Evolutionary conservation across 306 rosid genomes (phyloP).

Genomic region (Glycine soja): DNA sequence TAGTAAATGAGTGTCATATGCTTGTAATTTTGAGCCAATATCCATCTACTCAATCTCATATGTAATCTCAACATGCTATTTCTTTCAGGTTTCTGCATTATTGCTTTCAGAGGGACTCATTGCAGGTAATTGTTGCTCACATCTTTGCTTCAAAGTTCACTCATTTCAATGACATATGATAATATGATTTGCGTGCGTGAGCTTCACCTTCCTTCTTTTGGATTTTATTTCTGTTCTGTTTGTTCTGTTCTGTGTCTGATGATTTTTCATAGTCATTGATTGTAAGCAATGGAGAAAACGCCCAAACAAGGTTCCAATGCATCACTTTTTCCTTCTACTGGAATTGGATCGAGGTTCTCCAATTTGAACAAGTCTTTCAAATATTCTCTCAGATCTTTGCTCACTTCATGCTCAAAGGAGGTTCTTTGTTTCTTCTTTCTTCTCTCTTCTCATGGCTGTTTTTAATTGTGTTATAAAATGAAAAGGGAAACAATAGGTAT

Average conservation of each 20-base stretch:
- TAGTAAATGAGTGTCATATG: background rate
- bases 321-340: slow-evolving; percentile 30
- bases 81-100: slow-evolving; percentile 66
- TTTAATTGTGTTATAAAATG: background rate
- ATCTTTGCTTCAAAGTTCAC: slow-evolving; percentile 34
- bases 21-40: slow-evolving; percentile 7
- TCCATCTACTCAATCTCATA: background rate
- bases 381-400: slow-evolving; percentile 61
- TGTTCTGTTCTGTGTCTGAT: background rate
- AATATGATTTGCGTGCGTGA: no score
- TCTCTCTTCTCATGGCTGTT: background rate
- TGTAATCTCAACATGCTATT: slow-evolving; percentile 23
- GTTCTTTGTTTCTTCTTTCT: slow-evolving; percentile 41
- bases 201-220: background rate
- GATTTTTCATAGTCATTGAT: slow-evolving; percentile 8
- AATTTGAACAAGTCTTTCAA: slow-evolving; percentile 72
- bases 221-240: background rate
- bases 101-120: slow-evolving; percentile 66
- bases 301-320: slow-evolving; percentile 22
- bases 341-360: slow-evolving; percentile 58
- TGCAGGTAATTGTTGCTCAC: slow-evolving; percentile 60
- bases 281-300: slow-evolving; percentile 53
- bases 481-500: no score
- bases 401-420: slow-evolving; percentile 68
- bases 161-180: background rate